Base-by-base conservation (phyloP, 345 rosid genomes). In the Syzygium oleosum region DNA sequence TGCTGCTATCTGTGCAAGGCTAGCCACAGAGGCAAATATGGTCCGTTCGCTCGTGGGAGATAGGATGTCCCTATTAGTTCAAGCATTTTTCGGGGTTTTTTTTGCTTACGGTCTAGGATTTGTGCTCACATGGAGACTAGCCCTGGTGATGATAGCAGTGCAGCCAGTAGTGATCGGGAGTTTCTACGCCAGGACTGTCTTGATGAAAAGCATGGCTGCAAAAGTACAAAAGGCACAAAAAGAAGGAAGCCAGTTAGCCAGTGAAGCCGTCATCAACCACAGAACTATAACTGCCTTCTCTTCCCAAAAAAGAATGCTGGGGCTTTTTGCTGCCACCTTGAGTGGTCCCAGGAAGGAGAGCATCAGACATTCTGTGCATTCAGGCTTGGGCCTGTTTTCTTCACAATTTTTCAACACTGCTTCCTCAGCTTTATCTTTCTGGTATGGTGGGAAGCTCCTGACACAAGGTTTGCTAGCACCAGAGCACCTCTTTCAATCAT, bases 221-320 rank as follows among this genome's bases (percentile, higher is more conserved):
- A 95, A 93, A 86, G 94, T 95, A 22, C 93, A 89, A 87, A 94
- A 95, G 78, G 95, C 95, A 22, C 97, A 95, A 23, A 94, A 91
- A 73, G 93, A 95, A 91, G 96, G 97, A 87, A 95, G 97, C 90
- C 95, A 95, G 54, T 85, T 94, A 16, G 97, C 96, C n/a, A 94
- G 96, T 54, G 96, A 95, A 91, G 95, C 95, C 29, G 94, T 92
- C 3, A 88, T 91, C 17, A 95, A 95, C 93, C 97, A 93, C 85
- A 94, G 97, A 89, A 95, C 97, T 14, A 95, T 95, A 68, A 93
- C 96, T 1, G 95, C 97, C 77, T 94, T 94, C 91, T 95, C 97
- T 46, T 93, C 96, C 52, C 97, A 95, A 90, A 95, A 91, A 88
- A 92, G 93, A 90, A 92, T 95, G 46, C 5, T 91, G 51, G 90